Percentiles rank a stretch among this genome's conserved stretches.
Evolutionary conservation across 176 grass and related monocot genomes (phyloP).

Genomic region (Paspalum vaginatum): DNA sequence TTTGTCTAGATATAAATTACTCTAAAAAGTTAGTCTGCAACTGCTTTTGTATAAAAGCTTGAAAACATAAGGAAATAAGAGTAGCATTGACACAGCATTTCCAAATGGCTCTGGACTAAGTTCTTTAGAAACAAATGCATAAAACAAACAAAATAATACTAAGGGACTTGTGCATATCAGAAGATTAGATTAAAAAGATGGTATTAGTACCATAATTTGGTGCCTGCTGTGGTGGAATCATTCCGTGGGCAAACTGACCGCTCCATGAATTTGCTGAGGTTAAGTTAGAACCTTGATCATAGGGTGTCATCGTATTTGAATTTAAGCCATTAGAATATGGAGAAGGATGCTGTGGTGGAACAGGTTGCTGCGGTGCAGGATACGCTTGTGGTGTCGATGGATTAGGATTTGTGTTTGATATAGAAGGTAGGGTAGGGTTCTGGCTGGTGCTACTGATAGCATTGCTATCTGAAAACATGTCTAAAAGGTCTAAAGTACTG

Average conservation of each 20-base stretch:
- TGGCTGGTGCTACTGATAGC: conserved; percentile 58
- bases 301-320: conserved; percentile 49
- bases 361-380: conserved; percentile 46
- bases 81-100: neutral
- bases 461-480: conserved; percentile 80
- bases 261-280: conserved; percentile 69
- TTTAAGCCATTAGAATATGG: conserved; percentile 59
- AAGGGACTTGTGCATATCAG: conserved; percentile 11
- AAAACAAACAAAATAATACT: conserved; percentile 12
- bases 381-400: conserved; percentile 47
- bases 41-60: neutral
- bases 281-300: conserved; percentile 55
- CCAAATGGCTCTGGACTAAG: neutral
- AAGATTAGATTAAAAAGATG: conserved; percentile 2
- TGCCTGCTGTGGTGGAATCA: conserved; percentile 46
- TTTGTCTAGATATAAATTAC: too few species aligned
- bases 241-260: conserved; percentile 57
- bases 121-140: neutral
- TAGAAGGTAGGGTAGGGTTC: conserved; percentile 41
- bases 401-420: conserved; percentile 53
- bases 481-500: conserved; percentile 74
- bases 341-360: conserved; percentile 52
- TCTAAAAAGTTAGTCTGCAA: neutral
- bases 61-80: neutral
- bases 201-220: conserved; percentile 57